Conservation (phyloP, 805 yeast genomes). For the Monosporozyma aerobia region DNA sequence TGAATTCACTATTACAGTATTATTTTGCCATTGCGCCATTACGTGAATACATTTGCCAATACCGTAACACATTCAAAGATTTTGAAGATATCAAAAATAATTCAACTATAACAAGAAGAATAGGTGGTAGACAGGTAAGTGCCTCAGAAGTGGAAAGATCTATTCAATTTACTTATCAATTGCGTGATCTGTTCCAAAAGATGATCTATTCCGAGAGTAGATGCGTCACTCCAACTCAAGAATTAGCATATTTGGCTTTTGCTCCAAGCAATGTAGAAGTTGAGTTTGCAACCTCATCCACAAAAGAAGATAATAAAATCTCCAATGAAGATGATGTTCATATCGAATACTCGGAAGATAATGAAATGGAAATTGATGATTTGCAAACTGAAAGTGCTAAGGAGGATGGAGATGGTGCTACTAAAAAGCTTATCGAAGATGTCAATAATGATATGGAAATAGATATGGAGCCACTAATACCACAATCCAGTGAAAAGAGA, state of each 20-base stretch:
- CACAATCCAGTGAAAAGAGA: background rate
- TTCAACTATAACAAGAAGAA: constrained; percentile 40
- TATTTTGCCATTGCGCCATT: constrained; percentile 81
- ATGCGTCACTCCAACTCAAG: constrained; percentile 72
- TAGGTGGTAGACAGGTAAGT: constrained; percentile 83
- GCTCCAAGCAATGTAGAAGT: constrained; percentile 62
- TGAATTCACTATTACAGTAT: constrained; percentile 83
- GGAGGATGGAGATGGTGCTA: background rate
- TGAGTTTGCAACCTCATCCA: constrained; percentile 35
- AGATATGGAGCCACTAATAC: background rate
- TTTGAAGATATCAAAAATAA: constrained; percentile 14
- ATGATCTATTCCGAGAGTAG: constrained; percentile 55
- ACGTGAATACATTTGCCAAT: constrained; percentile 53
- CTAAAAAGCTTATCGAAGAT: background rate
- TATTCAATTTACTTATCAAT: constrained; percentile 65
- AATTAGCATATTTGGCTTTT: constrained; percentile 81
- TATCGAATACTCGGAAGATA: background rate
- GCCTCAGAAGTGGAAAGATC: constrained; percentile 72
- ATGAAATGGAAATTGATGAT: constrained; percentile 1
- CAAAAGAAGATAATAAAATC: background rate
- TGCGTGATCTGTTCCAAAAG: constrained; percentile 58
- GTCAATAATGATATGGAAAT: background rate
- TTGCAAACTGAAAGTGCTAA: background rate
- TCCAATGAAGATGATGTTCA: background rate
- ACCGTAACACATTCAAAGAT: constrained; percentile 34